phyloP scores from a whole-genome alignment of 805 yeast species.

The Kluyveromyces nonfermentans region DNA sequence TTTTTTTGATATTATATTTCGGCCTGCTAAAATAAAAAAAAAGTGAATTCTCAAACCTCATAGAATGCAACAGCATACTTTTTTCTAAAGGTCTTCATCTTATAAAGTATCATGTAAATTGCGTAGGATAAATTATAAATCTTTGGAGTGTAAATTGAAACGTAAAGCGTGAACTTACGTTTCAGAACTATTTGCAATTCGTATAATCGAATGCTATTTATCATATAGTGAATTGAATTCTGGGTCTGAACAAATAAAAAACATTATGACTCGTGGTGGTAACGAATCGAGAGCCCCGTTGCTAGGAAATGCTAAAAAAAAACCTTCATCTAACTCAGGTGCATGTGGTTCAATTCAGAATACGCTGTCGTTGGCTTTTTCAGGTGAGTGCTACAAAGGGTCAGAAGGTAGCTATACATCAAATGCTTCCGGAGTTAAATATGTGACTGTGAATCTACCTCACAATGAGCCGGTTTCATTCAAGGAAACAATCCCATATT shows the following conservation, averaged over 20 bases:
- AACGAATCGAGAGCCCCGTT: not conserved
- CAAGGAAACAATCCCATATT: slow-evolving; percentile 40
- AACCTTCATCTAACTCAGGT: not conserved
- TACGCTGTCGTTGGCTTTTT: not conserved
- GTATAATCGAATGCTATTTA: not conserved
- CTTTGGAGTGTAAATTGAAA: too few species aligned
- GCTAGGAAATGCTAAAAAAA: not conserved
- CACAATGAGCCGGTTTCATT: slow-evolving; percentile 1
- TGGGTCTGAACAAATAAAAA: not conserved
- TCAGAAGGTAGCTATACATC: not conserved
- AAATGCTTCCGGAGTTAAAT: not conserved
- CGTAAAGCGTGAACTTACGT: too few species aligned
- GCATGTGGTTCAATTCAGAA: not conserved
- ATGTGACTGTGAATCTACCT: not conserved
- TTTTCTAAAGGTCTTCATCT: too few species aligned
- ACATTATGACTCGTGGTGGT: not conserved
- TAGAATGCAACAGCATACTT: too few species aligned
- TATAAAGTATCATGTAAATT: too few species aligned
- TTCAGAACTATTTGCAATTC: too few species aligned
- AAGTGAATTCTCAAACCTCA: too few species aligned
- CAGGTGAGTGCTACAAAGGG: not conserved
- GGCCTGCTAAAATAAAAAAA: too few species aligned
- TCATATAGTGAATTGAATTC: not conserved
- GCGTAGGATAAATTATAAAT: too few species aligned
- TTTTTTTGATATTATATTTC: too few species aligned